These are phyloP conservation scores for Phytophthora capsici DNA, from an alignment of 352 stramenopile genomes.

Conservation along the genomic window DNA sequence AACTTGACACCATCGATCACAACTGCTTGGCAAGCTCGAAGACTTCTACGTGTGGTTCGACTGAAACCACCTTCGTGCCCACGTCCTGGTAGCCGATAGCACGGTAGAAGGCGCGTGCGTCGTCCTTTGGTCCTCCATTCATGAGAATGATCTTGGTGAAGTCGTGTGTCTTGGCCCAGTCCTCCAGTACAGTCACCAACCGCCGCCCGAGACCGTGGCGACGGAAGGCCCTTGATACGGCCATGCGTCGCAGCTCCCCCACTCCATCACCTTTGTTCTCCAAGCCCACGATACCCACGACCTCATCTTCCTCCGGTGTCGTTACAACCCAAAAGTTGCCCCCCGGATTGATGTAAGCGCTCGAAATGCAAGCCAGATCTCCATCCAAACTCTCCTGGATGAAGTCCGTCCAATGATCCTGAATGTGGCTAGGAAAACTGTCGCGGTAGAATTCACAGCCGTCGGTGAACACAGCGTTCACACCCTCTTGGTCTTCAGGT, in stretches of 20 bases:
- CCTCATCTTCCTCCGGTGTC: constrained; percentile 16
- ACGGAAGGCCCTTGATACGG: constrained; percentile 41
- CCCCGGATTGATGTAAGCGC: constrained; percentile 38
- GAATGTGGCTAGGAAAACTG: constrained; percentile 15
- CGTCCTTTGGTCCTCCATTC: constrained; percentile 45
- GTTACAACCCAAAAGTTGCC: constrained; percentile 56
- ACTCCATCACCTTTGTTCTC: constrained; percentile 37
- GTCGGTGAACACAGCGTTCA: constrained; percentile 36
- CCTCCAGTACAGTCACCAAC: constrained; percentile 49
- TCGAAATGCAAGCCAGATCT: constrained; percentile 39
- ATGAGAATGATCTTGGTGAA: constrained; percentile 41
- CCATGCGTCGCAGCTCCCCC: constrained; percentile 57
- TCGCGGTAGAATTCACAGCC: constrained; percentile 34
- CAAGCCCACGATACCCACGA: constrained; percentile 52
- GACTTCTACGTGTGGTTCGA: constrained; percentile 39
- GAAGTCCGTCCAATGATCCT: constrained; percentile 36
- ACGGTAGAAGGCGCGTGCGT: constrained; percentile 45
- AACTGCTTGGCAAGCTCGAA: constrained; percentile 49
- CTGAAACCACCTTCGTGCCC: constrained; percentile 33
- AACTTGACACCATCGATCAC: too few relatives aligned
- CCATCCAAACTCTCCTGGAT: constrained; percentile 36
- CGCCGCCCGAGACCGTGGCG: constrained; percentile 45
- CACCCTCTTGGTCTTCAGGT: constrained; percentile 19
- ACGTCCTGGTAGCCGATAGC: constrained; percentile 39
- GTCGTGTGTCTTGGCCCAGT: constrained; percentile 39